Evolutionary conservation across 2,329 filamentous ascomycete species (phyloP).

Genomic region (Westerdykella aurantiaca): DNA sequence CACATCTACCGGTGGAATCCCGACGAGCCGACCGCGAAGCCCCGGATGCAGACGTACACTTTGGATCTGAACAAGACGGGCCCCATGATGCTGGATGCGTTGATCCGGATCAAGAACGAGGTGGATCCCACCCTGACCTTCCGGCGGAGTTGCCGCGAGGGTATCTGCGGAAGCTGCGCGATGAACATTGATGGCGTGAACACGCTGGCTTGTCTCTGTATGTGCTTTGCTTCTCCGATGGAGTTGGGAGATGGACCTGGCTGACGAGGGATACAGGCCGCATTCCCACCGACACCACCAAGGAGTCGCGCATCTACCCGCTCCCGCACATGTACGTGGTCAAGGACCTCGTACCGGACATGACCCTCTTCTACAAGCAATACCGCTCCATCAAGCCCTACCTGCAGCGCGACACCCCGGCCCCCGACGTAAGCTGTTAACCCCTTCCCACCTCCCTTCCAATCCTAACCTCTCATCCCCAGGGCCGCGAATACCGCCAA

Average conservation of each 20-base stretch:
- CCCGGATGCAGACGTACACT: conserved; percentile 89
- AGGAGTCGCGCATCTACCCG: conserved; percentile 92
- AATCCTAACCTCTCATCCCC: conserved; percentile 16
- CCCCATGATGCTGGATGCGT: conserved; percentile 94
- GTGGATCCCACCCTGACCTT: conserved; percentile 94
- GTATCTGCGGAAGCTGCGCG: conserved; percentile 96
- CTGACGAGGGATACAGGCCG: conserved; percentile 58
- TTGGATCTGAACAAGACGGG: conserved; percentile 98
- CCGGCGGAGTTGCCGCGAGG: conserved; percentile 91
- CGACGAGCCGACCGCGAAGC: conserved; percentile 86
- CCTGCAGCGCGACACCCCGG: conserved; percentile 80
- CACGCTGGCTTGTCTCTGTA: conserved; percentile 96
- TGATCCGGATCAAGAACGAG: conserved; percentile 99
- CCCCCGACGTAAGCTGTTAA: conserved; percentile 64
- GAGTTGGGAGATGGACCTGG: background rate
- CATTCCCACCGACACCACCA: conserved; percentile 74
- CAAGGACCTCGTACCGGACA: conserved; percentile 95
- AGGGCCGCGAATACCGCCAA: conserved; percentile 92
- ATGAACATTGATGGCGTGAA: conserved; percentile 99
- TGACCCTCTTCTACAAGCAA: conserved; percentile 99
- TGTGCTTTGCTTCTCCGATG: no score
- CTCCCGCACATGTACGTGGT: conserved; percentile 98
- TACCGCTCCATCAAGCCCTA: conserved; percentile 99
- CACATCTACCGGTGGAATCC: conserved; percentile 99
- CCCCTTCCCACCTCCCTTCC: background rate